phyloP scores from a whole-genome alignment of 768 basidiomycete species.

The Peribolospora kevripleyi region DNA sequence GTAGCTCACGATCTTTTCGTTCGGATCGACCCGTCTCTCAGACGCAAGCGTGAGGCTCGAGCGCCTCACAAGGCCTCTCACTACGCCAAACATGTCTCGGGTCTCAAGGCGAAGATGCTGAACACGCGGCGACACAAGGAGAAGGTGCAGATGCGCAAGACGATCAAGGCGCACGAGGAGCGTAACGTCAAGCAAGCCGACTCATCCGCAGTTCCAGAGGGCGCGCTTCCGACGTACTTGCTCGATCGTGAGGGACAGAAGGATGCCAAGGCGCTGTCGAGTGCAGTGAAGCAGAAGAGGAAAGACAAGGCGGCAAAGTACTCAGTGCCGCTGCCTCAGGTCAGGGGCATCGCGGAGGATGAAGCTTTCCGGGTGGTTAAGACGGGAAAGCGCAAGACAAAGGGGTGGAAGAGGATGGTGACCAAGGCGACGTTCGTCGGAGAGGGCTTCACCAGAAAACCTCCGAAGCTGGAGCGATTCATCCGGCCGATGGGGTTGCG shows the following conservation, averaged over 20 bases:
- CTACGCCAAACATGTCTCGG: slow-evolving; percentile 76
- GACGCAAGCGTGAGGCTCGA: slow-evolving; percentile 24
- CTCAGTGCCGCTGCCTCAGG: slow-evolving; percentile 85
- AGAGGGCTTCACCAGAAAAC: slow-evolving; percentile 90
- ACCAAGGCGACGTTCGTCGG: slow-evolving; percentile 91
- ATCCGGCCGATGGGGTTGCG: slow-evolving; percentile 91
- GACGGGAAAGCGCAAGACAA: slow-evolving; percentile 85
- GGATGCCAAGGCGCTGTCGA: slow-evolving; percentile 85
- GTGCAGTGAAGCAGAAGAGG: slow-evolving; percentile 90
- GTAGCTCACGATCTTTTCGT: neutral
- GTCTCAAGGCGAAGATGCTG: slow-evolving; percentile 90
- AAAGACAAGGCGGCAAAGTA: slow-evolving; percentile 99
- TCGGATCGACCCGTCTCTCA: slow-evolving; percentile 4
- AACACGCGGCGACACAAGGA: slow-evolving; percentile 90
- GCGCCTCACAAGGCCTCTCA: slow-evolving; percentile 37
- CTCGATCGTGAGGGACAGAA: slow-evolving; percentile 95
- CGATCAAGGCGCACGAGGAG: slow-evolving; percentile 98
- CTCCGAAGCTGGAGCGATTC: slow-evolving; percentile 96
- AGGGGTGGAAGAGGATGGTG: slow-evolving; percentile 93
- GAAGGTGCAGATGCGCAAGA: slow-evolving; percentile 97
- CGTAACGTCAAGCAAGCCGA: slow-evolving; percentile 91
- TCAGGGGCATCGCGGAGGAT: slow-evolving; percentile 92
- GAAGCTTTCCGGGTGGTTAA: slow-evolving; percentile 99
- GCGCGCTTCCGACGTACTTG: slow-evolving; percentile 79
- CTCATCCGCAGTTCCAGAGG: slow-evolving; percentile 49